Base-by-base conservation (phyloP, 768 basidiomycete genomes). In the Coprinopsis cinerea region DNA sequence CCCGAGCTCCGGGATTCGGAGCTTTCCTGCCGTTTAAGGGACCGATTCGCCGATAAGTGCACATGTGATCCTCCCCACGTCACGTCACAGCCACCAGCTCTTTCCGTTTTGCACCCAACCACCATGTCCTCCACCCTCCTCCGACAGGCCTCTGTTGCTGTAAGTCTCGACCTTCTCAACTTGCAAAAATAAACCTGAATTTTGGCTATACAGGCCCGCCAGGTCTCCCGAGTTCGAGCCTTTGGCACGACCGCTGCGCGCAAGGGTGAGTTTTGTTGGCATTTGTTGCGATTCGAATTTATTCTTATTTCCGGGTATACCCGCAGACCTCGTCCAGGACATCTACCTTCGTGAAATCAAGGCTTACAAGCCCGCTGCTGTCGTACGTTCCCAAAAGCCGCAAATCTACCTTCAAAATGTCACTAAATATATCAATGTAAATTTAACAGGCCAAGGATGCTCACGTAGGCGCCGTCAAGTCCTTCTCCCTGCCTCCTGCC, bases 301-400 rank as follows among this genome's bases (percentile, higher is more conserved):
- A 24, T 34, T 23, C 5, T 17, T 32, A 32, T 46, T n/a, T 2
- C 69, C 71, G 70, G 67, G 63, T 70, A 60, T 57, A 59, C 66
- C 71, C 65, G 69, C 64, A 96, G 94, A 96, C 75, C 75, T 94
- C 63, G 77, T 97, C 47, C 89, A 94, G 78, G 92, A 96, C 55
- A 66, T 96, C 49, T 98, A 97, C 71, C 59, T 98, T 58, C 83
- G 77, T 62, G 88, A 95, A 73, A 77, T 98, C 60, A 94, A 88
- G 70, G 67, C 79, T 3, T 98, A 94, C 81, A 95, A 91, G 75
- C 76, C 89, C 34, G 71, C 82, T 28, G 71, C 81, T 4, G 66
- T 64, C 40, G 92, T 93, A 60, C 66, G 89, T 77, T n/a, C 20
- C 23, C n/a, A n/a, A n/a, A n/a, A n/a, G n/a, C n/a, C n/a, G n/a